phyloP scores from a whole-genome alignment of 805 yeast genomes.

The Candida saitoana region DNA sequence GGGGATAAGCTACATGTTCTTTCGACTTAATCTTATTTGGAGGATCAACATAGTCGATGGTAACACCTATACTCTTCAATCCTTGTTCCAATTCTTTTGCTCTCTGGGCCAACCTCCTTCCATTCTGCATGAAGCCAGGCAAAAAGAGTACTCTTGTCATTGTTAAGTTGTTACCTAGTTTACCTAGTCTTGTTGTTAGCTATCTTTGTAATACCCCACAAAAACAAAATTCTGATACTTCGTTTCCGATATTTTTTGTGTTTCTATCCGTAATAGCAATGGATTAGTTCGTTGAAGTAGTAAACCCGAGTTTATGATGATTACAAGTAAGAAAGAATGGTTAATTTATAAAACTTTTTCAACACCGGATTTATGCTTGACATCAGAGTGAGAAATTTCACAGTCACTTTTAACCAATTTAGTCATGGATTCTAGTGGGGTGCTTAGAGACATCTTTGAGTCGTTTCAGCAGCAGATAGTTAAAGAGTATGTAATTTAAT shows the following conservation, averaged over 20 bases:
- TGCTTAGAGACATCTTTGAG: constrained; percentile 4
- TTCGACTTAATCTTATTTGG: constrained; percentile 20
- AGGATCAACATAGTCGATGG: constrained; percentile 34
- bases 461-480: constrained; percentile 9
- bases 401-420: background rate
- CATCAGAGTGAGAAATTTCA: background rate
- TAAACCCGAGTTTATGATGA: too few relatives aligned
- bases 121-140: constrained; percentile 39
- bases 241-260: too few relatives aligned
- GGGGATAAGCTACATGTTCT: constrained; percentile 26
- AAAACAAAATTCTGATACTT: too few relatives aligned
- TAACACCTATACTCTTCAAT: constrained; percentile 21
- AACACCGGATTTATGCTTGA: too few relatives aligned
- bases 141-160: constrained; percentile 15
- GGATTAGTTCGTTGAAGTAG: too few relatives aligned
- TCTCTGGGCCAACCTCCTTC: constrained; percentile 28
- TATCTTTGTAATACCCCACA: background rate
- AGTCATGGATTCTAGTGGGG: background rate
- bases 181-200: too few relatives aligned
- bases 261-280: background rate
- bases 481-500: constrained; percentile 9
- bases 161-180: too few relatives aligned
- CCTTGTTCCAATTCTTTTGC: constrained; percentile 28
- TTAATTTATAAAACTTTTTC: too few relatives aligned
- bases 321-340: too few relatives aligned